Percentiles rank a stretch among this genome's conserved stretches.
phyloP scores from a whole-genome alignment of 768 basidiomycete genomes.

The Boletus tomentosulus region DNA sequence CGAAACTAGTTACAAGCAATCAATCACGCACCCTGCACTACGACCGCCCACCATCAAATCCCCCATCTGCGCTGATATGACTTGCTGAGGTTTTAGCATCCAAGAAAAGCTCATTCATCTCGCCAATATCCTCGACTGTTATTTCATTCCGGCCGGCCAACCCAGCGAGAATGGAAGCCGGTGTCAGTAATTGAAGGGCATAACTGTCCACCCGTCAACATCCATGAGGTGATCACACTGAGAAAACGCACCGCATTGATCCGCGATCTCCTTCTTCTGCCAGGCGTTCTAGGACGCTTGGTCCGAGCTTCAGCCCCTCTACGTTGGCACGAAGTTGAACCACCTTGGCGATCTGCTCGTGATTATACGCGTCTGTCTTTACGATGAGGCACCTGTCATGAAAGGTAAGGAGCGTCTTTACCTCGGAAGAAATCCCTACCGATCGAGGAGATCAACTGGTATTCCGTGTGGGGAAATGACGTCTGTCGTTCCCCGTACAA shows the following conservation, averaged over 20 bases:
- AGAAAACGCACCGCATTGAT: slow-evolving; percentile 62
- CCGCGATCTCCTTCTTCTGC: slow-evolving; percentile 79
- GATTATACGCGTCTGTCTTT: slow-evolving; percentile 78
- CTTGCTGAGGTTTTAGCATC: slow-evolving; percentile 83
- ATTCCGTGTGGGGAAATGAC: slow-evolving; percentile 91
- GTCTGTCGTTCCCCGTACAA: slow-evolving; percentile 91
- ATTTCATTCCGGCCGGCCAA: slow-evolving; percentile 79
- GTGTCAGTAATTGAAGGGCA: slow-evolving; percentile 86
- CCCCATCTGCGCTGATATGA: slow-evolving; percentile 42
- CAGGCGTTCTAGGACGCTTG: slow-evolving; percentile 74
- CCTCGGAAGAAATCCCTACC: slow-evolving; percentile 44
- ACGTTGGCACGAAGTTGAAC: slow-evolving; percentile 81
- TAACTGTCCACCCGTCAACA: slow-evolving; percentile 48
- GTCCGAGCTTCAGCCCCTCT: slow-evolving; percentile 75
- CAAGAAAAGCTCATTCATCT: slow-evolving; percentile 93
- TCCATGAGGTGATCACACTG: slow-evolving; percentile 3
- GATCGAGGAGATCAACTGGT: slow-evolving; percentile 89
- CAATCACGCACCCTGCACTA: slow-evolving; percentile 17
- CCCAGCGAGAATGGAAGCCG: slow-evolving; percentile 81
- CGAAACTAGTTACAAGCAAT: background rate
- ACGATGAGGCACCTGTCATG: slow-evolving; percentile 83
- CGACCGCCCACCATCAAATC: slow-evolving; percentile 32
- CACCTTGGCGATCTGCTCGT: slow-evolving; percentile 83
- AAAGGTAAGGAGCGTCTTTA: slow-evolving; percentile 7
- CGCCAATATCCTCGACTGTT: slow-evolving; percentile 80